phyloP scores from a whole-genome alignment of 768 basidiomycete genomes.

The Hygrocybe coccinea region DNA sequence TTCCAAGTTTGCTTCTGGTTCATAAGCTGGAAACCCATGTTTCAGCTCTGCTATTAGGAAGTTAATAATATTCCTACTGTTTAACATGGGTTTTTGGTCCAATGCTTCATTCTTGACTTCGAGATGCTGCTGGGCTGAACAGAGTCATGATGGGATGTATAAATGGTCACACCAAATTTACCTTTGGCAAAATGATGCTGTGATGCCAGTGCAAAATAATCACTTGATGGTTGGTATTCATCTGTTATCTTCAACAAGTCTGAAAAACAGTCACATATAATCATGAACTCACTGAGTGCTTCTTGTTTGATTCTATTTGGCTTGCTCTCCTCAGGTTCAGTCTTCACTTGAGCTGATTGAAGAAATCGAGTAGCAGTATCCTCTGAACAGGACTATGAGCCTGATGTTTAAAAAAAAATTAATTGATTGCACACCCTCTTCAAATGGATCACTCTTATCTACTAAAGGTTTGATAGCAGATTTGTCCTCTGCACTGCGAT shows the following conservation, averaged over 20 bases:
- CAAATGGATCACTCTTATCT: not conserved
- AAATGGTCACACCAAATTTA: not conserved
- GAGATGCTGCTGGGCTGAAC: not conserved
- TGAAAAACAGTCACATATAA: not conserved
- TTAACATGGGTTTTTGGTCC: not conserved
- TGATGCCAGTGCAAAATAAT: not conserved
- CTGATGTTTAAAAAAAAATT: not conserved
- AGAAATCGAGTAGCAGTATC: not conserved
- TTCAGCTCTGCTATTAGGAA: not conserved
- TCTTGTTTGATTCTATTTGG: not conserved
- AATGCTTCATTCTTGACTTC: not conserved
- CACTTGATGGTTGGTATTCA: not conserved
- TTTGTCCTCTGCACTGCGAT: too few relatives aligned
- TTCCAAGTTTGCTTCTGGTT: not conserved
- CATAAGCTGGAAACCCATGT: not conserved
- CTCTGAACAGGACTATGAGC: not conserved
- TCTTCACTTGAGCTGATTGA: not conserved
- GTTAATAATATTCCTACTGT: not conserved
- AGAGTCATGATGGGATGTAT: not conserved
- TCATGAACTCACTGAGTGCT: not conserved
- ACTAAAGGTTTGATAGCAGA: not conserved
- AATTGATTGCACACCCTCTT: not conserved
- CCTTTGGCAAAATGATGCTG: not conserved
- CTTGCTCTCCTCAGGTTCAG: not conserved
- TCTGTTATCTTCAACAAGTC: not conserved